Conservation (phyloP, 2,329 filamentous ascomycete species). For the Verticillium zaregamsianum region DNA sequence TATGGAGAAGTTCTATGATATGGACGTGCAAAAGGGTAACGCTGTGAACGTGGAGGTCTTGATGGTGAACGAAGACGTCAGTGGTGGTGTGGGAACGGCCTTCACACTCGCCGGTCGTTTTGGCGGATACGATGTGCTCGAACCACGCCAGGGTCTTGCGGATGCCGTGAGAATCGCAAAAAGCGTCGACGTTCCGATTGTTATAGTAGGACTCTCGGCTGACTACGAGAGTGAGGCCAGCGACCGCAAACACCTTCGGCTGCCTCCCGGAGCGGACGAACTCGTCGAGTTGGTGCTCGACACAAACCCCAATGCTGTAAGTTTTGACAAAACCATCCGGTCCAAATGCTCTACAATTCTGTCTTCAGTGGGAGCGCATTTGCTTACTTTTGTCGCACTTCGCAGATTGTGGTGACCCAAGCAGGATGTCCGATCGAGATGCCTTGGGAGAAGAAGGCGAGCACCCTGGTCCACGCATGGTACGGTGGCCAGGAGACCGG, state of each 20-base stretch:
- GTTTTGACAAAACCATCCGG: background rate
- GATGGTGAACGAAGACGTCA: conserved; percentile 13
- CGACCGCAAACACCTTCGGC: background rate
- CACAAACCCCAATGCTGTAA: background rate
- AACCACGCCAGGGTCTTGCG: conserved; percentile 8
- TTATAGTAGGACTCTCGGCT: conserved; percentile 50
- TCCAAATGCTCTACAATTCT: too few relatives aligned
- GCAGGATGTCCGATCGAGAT: background rate
- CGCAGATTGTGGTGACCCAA: background rate
- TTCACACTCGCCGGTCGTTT: conserved; percentile 9
- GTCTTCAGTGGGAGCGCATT: too few relatives aligned
- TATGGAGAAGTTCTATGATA: conserved; percentile 11
- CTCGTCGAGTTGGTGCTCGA: background rate
- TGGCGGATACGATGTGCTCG: conserved; percentile 2
- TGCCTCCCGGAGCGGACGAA: conserved; percentile 1
- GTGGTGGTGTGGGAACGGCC: conserved; percentile 16
- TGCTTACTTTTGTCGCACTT: conserved; percentile 21
- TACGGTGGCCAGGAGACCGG: conserved; percentile 8
- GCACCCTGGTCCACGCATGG: conserved; percentile 5
- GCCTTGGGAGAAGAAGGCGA: conserved; percentile 3
- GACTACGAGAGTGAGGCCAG: conserved; percentile 1
- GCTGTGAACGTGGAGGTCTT: conserved; percentile 6
- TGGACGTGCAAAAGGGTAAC: conserved; percentile 1
- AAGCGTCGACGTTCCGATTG: conserved; percentile 53
- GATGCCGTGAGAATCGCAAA: conserved; percentile 34